Conservation (phyloP, 306 rosid species). For the Cicer arietinum region DNA sequence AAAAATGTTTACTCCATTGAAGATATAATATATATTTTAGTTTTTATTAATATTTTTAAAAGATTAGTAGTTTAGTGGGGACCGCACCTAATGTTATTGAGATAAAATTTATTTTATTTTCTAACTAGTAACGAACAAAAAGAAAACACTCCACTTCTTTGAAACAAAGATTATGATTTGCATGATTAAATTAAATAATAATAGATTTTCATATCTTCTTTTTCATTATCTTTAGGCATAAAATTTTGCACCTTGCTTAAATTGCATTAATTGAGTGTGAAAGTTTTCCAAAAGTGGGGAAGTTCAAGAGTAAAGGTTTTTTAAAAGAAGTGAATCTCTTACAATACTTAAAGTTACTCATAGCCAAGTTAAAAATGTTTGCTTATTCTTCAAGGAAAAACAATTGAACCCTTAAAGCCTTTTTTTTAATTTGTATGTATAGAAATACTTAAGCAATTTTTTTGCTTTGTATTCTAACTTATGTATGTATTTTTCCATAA, state of each 20-base stretch:
- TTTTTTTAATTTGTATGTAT: slow-evolving; percentile 1
- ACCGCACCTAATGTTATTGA: too few species aligned
- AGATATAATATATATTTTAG: too few species aligned
- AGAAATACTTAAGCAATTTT: neutral
- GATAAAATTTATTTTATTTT: too few species aligned
- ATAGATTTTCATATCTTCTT: neutral
- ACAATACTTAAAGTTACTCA: slow-evolving; percentile 21
- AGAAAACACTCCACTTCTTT: too few species aligned
- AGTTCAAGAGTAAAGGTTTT: slow-evolving; percentile 35
- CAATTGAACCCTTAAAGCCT: slow-evolving; percentile 15
- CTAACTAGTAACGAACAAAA: too few species aligned
- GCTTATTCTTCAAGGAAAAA: slow-evolving; percentile 43
- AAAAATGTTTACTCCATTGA: too few species aligned
- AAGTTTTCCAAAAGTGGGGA: slow-evolving; percentile 3
- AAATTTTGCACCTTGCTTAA: slow-evolving; percentile 30
- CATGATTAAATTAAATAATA: neutral
- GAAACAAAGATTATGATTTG: neutral
- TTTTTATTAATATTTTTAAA: too few species aligned
- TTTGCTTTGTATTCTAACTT: neutral
- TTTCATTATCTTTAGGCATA: neutral
- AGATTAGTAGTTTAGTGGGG: too few species aligned
- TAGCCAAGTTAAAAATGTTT: slow-evolving; percentile 24
- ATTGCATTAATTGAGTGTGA: slow-evolving; percentile 18
- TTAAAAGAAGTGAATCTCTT: slow-evolving; percentile 39
- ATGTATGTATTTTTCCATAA: neutral